Conservation (phyloP, 176 grass and related monocot genomes). For the Aegilops longissima region DNA sequence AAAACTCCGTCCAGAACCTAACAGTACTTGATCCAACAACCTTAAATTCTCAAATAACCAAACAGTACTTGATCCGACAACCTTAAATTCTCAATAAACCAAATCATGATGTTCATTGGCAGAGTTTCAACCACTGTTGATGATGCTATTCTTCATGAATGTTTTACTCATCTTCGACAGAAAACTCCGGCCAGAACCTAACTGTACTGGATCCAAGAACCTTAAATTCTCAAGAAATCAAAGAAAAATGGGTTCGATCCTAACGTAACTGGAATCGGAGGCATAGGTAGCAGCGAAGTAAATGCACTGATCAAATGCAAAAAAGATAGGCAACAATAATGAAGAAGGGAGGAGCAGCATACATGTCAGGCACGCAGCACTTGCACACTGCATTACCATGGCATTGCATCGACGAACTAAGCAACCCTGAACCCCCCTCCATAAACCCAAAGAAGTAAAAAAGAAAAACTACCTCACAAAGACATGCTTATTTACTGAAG, state of each 20-base stretch:
- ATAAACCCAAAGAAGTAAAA: neutral
- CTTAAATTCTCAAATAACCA: neutral
- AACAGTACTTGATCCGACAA: neutral
- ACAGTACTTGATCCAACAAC: neutral
- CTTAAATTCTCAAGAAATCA: neutral
- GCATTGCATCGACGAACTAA: neutral
- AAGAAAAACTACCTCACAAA: neutral
- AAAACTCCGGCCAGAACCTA: neutral
- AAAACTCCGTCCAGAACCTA: neutral
- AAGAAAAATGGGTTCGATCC: neutral
- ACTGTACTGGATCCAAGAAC: neutral
- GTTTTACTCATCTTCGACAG: neutral
- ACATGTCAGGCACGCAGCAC: neutral
- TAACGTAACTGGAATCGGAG: neutral
- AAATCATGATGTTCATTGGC: too few species aligned
- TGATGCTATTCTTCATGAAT: too few species aligned
- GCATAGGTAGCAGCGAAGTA: neutral
- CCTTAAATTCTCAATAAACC: neutral
- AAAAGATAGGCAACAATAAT: neutral
- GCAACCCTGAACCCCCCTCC: neutral
- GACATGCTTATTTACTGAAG: neutral
- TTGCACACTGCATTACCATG: constrained; percentile 4
- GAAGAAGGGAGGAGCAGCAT: neutral
- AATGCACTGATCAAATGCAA: neutral
- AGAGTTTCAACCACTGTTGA: too few species aligned